Evolutionary conservation across 1,284 basidiomycete species (phyloP).

Genomic region (Athelia sp.): DNA sequence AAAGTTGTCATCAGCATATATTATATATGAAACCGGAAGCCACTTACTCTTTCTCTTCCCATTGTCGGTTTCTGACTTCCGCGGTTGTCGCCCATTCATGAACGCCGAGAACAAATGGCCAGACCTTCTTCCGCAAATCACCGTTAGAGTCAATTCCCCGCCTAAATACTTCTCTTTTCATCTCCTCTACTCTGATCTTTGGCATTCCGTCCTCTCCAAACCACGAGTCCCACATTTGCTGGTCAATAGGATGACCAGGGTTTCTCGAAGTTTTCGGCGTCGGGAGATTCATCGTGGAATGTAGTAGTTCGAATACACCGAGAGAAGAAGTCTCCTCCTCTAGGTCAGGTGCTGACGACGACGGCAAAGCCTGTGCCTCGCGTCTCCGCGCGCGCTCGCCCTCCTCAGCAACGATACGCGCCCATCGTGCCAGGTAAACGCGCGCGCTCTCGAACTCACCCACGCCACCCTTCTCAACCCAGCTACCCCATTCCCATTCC

Average conservation of each 20-base stretch:
- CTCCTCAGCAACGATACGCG: slow-evolving; percentile 92
- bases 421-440: slow-evolving; percentile 97
- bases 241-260: slow-evolving; percentile 67
- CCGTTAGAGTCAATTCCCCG: slow-evolving; percentile 58
- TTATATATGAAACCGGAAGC: not conserved
- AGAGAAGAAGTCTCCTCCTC: slow-evolving; percentile 69
- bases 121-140: slow-evolving; percentile 63
- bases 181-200: slow-evolving; percentile 59
- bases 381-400: slow-evolving; percentile 80
- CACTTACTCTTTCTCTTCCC: slow-evolving; percentile 62
- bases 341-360: slow-evolving; percentile 38
- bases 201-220: slow-evolving; percentile 69
- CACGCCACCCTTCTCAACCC: slow-evolving; percentile 83
- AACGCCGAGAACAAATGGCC: slow-evolving; percentile 90
- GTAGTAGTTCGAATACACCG: slow-evolving; percentile 86
- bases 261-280: slow-evolving; percentile 71
- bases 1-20: slow-evolving; percentile 3
- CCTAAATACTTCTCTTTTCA: slow-evolving; percentile 73
- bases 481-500: slow-evolving; percentile 81
- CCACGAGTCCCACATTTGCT: slow-evolving; percentile 67
- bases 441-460: slow-evolving; percentile 94
- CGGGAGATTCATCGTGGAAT: slow-evolving; percentile 72
- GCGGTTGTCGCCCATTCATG: slow-evolving; percentile 71
- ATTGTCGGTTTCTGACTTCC: slow-evolving; percentile 46
- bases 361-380: slow-evolving; percentile 65